Base-by-base conservation (phyloP, 176 grass and related monocot genomes). In the sorghum (Sorghum bicolor) region DNA sequence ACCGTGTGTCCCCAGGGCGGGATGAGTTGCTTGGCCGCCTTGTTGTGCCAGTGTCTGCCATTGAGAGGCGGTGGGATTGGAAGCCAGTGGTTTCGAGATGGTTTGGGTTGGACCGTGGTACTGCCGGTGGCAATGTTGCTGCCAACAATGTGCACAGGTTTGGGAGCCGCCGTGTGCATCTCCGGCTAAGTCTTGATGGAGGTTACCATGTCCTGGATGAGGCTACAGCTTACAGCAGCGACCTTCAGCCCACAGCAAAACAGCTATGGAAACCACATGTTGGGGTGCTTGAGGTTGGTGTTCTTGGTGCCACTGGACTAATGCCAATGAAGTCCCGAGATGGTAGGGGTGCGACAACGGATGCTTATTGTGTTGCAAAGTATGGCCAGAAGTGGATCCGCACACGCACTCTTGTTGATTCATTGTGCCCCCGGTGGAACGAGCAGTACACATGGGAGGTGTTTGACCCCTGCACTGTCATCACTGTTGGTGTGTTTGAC, bases 361-460 rank as follows among this genome's bases (percentile, higher is more conserved):
- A 97, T 29, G 82, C 95, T 0, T 97, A 89, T 33, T 97, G 95
- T 37, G 92, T 97, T n/a, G 95, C 95, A 25, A 97, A 94, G 83
- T 97, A 97, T 63, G 95, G 90, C 0, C 92, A 92, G 77, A 97
- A 97, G 78, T 97, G 95, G 95, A 89, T 97, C 45, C 92, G 92
- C 79, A 97, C 95, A 1, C 88, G 95, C 64, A 93, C 92, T 15
- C 75, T 97, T 0, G 82, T 94, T 16, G 90, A 93, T 20, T 93
- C 92, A 0, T 15, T 91, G 20, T 90, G 85, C 75, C 95, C 95
- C 13, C 74, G 86, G 0, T 97, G 95, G 95, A 97, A 97, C 12
- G 95, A 97, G 82, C 95, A 97, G 79, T 97, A 94, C 81, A 97
- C 95, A 8, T 97, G 95, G 95, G 95, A 97, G 82, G 95, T 94